Evolutionary conservation across 1,139 yeast species (phyloP).

Genomic region (Hemisphaericaspora subhashii): DNA sequence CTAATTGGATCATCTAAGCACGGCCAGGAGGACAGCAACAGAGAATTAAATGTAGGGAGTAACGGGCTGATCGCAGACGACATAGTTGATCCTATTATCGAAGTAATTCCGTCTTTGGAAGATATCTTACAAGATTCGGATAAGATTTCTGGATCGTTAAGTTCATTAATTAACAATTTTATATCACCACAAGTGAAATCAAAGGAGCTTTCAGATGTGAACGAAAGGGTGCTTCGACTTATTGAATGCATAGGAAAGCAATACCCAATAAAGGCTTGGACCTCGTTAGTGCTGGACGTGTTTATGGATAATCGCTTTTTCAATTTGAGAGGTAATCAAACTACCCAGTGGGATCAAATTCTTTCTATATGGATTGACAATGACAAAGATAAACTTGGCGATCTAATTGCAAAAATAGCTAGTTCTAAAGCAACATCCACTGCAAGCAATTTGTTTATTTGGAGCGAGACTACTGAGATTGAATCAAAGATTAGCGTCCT

Average conservation of each 20-base stretch:
- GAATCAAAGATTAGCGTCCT: conserved; percentile 49
- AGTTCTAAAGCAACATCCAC: conserved; percentile 42
- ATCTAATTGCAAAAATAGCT: conserved; percentile 51
- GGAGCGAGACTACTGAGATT: conserved; percentile 72
- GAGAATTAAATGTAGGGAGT: too few species aligned
- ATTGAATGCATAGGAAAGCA: conserved; percentile 37
- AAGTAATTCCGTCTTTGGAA: conserved; percentile 41
- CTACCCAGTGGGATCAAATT: conserved; percentile 50
- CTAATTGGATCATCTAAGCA: conserved; percentile 4
- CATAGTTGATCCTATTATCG: conserved; percentile 33
- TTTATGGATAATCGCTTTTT: conserved; percentile 53
- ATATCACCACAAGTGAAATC: conserved; percentile 47
- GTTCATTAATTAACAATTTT: conserved; percentile 45
- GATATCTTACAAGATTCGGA: conserved; percentile 54
- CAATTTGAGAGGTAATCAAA: conserved; percentile 23
- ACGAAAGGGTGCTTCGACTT: conserved; percentile 37
- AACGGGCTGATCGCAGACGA: too few species aligned
- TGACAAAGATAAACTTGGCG: conserved; percentile 62
- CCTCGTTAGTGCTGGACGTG: conserved; percentile 48
- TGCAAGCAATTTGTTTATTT: conserved; percentile 60
- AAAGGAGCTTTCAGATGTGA: conserved; percentile 31
- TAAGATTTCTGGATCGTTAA: conserved; percentile 42
- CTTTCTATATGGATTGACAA: conserved; percentile 55
- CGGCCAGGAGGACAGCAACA: conserved; percentile 21
- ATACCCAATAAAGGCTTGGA: conserved; percentile 51